Evolutionary conservation across 805 yeast genomes (phyloP), one percentile per base, ranked within the genome.

Genomic region (Cyberlindnera suaveolens): DNA sequence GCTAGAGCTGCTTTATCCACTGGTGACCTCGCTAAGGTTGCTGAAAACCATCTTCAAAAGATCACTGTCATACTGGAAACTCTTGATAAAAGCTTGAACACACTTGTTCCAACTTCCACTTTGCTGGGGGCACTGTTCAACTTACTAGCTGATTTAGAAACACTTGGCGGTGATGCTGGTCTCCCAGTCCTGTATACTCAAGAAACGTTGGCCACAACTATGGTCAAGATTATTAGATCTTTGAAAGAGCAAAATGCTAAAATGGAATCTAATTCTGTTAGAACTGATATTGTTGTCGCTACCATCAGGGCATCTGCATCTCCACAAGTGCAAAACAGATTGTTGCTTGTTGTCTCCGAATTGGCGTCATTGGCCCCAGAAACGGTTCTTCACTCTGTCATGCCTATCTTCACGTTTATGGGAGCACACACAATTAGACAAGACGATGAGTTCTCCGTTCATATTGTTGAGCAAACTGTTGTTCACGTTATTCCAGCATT

Each of bases 341-440:
- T 91, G 40, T 68, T 93, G 46, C 68, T 91, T 45, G 91, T 93
- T 23, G 80, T 93, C 52, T 85, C 97, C 3, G 83, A 88, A 39
- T 68, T 93, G 52, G 98, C 98, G 1, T 71, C 88, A 1, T 66
- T 93, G 43, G 85, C 91, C 11, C 96, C 98, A 8, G 97, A 91
- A 57, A 78, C 85, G 27, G 89, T 93, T 26, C 69, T 93, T 42
- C 98, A 93, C 65, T 85, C 96, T 2, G 96, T 93, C 8, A 93
- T 93, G 99, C 99, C 99, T n/a, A 91, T 93, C 40, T 93, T 93
- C 70, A 93, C 99, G 1, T 93, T 93, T 56, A 93, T 93, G 98
- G 99, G 99, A 46, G 96, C 98, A 11, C 95, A 89, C 57, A 90
- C 97, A 13, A 78, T 93, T 41, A 82, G 96, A 57, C 96, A 93